Conservation (phyloP, 2,329 filamentous ascomycete species). For the Penicillium sp. region DNA sequence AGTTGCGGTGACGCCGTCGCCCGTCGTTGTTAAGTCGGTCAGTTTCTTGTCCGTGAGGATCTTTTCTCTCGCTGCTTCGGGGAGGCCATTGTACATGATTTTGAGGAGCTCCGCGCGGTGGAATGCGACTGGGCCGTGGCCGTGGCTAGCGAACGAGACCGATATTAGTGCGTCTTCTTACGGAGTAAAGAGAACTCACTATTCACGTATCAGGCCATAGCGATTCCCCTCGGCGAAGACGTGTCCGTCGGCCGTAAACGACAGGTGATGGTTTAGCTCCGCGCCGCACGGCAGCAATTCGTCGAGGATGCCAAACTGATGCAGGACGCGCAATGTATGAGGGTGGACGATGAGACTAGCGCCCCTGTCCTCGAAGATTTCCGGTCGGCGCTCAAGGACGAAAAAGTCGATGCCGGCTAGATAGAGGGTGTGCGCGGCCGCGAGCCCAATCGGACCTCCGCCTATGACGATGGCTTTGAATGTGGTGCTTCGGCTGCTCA, state of each 20-base stretch:
- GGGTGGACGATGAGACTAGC: constrained; percentile 30
- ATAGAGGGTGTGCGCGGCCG: constrained; percentile 17
- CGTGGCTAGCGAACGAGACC: constrained; percentile 11
- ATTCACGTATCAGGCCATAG: background rate
- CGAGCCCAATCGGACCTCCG: constrained; percentile 20
- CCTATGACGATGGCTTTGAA: constrained; percentile 27
- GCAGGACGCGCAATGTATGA: constrained; percentile 22
- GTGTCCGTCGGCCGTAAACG: constrained; percentile 8
- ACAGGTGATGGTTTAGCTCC: constrained; percentile 8
- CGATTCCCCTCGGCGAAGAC: constrained; percentile 7
- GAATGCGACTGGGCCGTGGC: constrained; percentile 6
- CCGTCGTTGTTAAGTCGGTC: background rate
- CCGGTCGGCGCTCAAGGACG: constrained; percentile 30
- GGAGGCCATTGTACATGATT: constrained; percentile 13
- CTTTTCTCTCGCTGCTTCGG: constrained; percentile 1
- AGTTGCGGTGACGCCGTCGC: background rate
- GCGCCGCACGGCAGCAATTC: constrained; percentile 1
- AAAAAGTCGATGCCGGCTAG: constrained; percentile 34
- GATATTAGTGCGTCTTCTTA: background rate
- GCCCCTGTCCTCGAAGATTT: constrained; percentile 28
- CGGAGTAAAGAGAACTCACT: background rate
- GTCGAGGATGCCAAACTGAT: constrained; percentile 33
- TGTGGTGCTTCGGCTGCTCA: no score
- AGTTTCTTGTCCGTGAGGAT: constrained; percentile 2
- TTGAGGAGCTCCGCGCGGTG: constrained; percentile 14